Evolutionary conservation across 345 rosid species (phyloP).

Genomic region (Salix brachista): DNA sequence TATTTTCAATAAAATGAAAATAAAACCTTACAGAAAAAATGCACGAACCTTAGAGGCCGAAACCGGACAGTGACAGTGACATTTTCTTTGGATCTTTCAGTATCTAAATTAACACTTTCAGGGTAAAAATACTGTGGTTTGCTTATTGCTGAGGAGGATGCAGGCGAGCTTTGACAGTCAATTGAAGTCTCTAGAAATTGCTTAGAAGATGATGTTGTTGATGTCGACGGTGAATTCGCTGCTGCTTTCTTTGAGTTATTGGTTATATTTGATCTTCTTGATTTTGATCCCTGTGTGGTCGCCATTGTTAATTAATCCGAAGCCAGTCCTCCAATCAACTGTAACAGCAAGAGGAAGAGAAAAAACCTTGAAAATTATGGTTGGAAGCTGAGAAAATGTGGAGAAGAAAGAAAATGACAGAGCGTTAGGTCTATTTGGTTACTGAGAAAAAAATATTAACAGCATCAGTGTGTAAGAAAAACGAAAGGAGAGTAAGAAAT

Average conservation of each 20-base stretch:
- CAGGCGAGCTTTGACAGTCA: conserved; percentile 94
- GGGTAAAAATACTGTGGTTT: conserved; percentile 67
- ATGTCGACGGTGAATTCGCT: conserved; percentile 75
- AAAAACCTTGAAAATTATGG: neutral
- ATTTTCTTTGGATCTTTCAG: conserved; percentile 70
- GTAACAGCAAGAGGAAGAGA: neutral
- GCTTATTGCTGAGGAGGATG: conserved; percentile 87
- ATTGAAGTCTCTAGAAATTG: conserved; percentile 67
- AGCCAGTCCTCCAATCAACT: neutral
- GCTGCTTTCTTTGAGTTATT: conserved; percentile 32
- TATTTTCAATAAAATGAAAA: neutral
- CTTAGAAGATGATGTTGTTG: conserved; percentile 90
- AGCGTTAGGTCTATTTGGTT: neutral
- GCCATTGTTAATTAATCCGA: conserved; percentile 44
- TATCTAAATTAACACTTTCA: conserved; percentile 38
- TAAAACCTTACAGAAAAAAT: conserved; percentile 6
- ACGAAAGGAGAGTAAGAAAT: neutral
- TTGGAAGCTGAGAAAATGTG: neutral
- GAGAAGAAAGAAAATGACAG: neutral
- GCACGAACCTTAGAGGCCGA: conserved; percentile 80
- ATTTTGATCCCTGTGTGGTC: conserved; percentile 56
- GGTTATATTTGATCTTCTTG: conserved; percentile 44
- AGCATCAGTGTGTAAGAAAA: neutral
- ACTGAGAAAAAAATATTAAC: neutral
- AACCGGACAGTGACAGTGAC: conserved; percentile 95